A percentile compares a stretch with the other conserved stretches of the same genome.
Evolutionary conservation across 768 basidiomycete genomes (phyloP).

Genomic region (Agrocybe chaxingu): DNA sequence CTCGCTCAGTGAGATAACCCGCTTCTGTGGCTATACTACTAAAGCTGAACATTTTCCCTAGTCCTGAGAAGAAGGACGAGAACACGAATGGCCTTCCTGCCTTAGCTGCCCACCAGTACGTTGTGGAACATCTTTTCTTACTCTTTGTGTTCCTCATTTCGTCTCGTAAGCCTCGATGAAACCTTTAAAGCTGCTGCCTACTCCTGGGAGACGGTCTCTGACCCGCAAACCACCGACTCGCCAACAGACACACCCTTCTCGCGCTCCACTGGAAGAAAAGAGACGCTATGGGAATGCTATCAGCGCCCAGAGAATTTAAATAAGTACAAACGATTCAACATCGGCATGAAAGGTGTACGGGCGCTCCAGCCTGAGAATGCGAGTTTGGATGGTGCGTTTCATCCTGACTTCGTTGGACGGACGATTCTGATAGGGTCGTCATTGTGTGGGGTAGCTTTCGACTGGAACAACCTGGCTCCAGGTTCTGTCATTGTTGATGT

Average conservation of each 20-base stretch:
- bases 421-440: background rate
- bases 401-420: background rate
- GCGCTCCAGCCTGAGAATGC: conserved; percentile 15
- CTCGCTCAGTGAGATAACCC: conserved; percentile 17
- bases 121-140: background rate
- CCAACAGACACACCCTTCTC: conserved; percentile 15
- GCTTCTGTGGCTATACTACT: background rate
- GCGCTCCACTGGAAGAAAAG: conserved; percentile 13
- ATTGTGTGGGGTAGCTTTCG: conserved; percentile 40
- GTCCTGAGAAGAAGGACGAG: conserved; percentile 24
- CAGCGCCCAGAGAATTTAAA: conserved; percentile 18
- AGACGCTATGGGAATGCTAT: conserved; percentile 18
- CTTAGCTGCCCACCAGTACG: conserved; percentile 20
- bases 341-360: conserved; percentile 21
- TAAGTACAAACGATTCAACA: conserved; percentile 23
- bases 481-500: conserved; percentile 61
- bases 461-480: conserved; percentile 50
- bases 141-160: background rate
- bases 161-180: conserved; percentile 18
- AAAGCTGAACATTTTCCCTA: conserved; percentile 5
- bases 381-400: conserved; percentile 15
- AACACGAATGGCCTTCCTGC: conserved; percentile 25
- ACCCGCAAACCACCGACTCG: conserved; percentile 18
- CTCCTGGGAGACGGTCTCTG: conserved; percentile 22
- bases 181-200: conserved; percentile 22